Base-by-base conservation (phyloP, 169 alveolate species). In the Eimeria necatrix region DNA sequence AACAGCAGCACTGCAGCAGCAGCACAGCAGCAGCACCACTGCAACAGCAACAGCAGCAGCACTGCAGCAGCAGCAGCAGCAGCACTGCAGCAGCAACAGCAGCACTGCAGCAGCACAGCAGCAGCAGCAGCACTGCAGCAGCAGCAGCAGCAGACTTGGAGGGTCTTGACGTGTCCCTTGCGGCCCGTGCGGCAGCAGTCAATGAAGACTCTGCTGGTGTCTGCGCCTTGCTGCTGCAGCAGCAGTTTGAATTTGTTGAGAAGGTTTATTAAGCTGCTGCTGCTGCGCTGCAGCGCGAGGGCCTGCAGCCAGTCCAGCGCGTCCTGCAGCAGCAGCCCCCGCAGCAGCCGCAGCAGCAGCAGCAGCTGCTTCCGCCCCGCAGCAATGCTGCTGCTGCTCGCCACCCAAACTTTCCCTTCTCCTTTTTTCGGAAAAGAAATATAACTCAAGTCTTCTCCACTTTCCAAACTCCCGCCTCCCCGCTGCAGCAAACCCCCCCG, bases 281-380 rank as follows among this genome's bases (percentile, higher is more conserved):
- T 88, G 46, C 49, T 73, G 4, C 94, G 71, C 74, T 88, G 94
- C 16, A 88, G 46, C 8, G 85, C 73, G 16, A 88, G 73, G 51
- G 94, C 70, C 12, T 74, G 74, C 71, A 88, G 73, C 94, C 94
- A 88, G 73, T 88, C 94, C 24, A 88, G 26, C 20, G 94, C 94
- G 56, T 88, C 94, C 6, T 84, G 64, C 8, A 88, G 73, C 73
- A 68, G 94, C 73, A 52, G 6, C 9, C 94, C 94, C 56, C 68
- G 64, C 26, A 88, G 41, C 0, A 88, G 32, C 52, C 53, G 80
- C 53, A 74, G 74, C 53, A 61, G 74, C 71, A 88, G 73, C 86
- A 88, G 86, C 71, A 88, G 86, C 86, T 52, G 46, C 94, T 88
- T 88, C 86, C 70, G 32, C 22, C 94, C 94, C 74, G 68, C 7